Evolutionary conservation across 1,284 basidiomycete species (phyloP), one percentile per base, ranked within the genome.

Genomic region (Neonothopanus nambi): DNA sequence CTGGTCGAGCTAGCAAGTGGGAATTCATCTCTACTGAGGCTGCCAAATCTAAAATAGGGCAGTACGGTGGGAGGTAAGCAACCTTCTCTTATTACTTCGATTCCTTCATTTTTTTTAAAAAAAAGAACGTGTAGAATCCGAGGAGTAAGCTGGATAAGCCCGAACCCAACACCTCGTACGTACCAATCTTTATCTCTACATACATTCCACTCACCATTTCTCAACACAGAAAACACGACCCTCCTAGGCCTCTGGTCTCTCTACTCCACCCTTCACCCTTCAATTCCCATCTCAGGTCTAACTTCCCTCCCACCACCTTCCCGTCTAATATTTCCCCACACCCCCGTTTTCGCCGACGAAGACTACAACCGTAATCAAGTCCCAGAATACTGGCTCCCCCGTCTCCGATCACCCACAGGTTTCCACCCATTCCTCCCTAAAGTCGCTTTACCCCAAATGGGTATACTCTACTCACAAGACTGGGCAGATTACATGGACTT

Each of bases 211-310:
- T 35, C n/a, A 36, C 21, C 50, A 51, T 52, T 38, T 47, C n/a
- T n/a, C n/a, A n/a, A 57, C 26, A 59, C 46, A 80, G 85, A 85
- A 63, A 83, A 85, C 49, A 84, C 89, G 51, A 88, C 90, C 0
- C 74, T 95, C 26, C 80, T 93, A 45, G 82, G 90, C 3, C 74
- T 95, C 26, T 91, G 89, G 85, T 81, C 89, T 35, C 84, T 85
- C 0, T 91, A 95, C 66, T 81, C 82, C 52, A 79, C 85, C 0
- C 78, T 93, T 37, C 81, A 87, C 60, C 69, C 71, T 1, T 70
- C 75, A 20, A 83, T 33, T 88, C 57, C 73, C 75, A 35, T 61
- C 77, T 0, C 68, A 73, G 15, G 82, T 82, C 11, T 62, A 65
- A 6, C 78, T 18, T 77, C 71, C 2, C 80, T 92, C 13, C 77